A percentile compares a stretch with the other conserved stretches of the same genome.
Conservation (phyloP, 768 basidiomycete species). For the Podaxis sp. region DNA sequence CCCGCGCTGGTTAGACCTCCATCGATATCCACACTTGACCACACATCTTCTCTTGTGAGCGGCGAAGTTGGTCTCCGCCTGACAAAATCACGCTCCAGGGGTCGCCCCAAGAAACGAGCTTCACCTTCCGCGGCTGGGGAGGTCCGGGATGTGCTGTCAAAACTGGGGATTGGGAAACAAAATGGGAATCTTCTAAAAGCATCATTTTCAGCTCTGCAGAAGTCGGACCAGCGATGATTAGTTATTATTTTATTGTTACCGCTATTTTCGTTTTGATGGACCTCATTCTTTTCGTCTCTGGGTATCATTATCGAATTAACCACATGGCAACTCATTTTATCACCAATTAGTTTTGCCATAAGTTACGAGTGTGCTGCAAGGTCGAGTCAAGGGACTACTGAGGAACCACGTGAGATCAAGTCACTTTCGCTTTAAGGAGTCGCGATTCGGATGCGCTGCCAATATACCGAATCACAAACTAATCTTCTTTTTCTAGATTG, state of each 20-base stretch:
- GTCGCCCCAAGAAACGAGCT: conserved; percentile 43
- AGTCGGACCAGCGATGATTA: conserved; percentile 14
- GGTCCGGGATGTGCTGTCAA: conserved; percentile 79
- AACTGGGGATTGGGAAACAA: conserved; percentile 80
- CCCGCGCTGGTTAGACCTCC: conserved; percentile 65
- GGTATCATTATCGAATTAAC: background rate
- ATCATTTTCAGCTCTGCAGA: conserved; percentile 57
- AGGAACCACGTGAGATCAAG: conserved; percentile 11
- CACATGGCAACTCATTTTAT: background rate
- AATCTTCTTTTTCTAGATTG: background rate
- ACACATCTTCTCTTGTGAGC: conserved; percentile 51
- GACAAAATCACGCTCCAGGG: conserved; percentile 52
- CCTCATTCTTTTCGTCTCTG: background rate
- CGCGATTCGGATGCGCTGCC: background rate
- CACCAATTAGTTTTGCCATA: background rate
- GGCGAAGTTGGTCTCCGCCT: conserved; percentile 37
- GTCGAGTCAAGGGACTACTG: background rate
- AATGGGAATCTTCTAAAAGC: conserved; percentile 64
- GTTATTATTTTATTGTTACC: background rate
- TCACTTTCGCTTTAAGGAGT: background rate
- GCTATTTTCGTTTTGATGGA: background rate
- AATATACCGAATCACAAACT: background rate
- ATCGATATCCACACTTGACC: conserved; percentile 77
- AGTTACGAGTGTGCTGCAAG: background rate
- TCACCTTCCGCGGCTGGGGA: conserved; percentile 58